Percentiles rank a stretch among this genome's conserved stretches.
These are phyloP conservation scores for Apiotrichum sp. DNA, from an alignment of 1,284 basidiomycete genomes.

Conservation along the genomic window DNA sequence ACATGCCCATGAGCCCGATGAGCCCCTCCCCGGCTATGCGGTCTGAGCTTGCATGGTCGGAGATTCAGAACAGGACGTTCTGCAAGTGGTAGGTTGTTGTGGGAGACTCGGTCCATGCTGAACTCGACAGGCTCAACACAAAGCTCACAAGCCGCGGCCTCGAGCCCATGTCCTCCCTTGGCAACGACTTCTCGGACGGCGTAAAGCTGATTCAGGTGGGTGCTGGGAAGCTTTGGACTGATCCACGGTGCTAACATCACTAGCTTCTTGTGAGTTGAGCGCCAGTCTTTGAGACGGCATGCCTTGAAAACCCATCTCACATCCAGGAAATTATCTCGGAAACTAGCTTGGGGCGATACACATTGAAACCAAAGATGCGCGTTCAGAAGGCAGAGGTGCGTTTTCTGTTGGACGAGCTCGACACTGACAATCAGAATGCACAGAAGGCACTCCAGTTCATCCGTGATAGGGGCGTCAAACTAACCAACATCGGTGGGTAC, in stretches of 20 bases:
- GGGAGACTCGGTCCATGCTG: background rate
- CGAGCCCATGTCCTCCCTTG: conserved; percentile 83
- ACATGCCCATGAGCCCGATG: conserved; percentile 1
- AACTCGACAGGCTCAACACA: conserved; percentile 75
- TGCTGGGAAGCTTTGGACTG: background rate
- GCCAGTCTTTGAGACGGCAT: background rate
- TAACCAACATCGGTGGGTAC: conserved; percentile 87
- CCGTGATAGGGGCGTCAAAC: conserved; percentile 83
- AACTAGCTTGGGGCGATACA: conserved; percentile 83
- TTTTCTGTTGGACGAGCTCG: background rate
- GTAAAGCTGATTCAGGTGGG: conserved; percentile 74
- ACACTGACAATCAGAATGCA: conserved; percentile 58
- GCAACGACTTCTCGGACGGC: conserved; percentile 87
- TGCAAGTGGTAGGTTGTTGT: conserved; percentile 39
- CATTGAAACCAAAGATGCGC: conserved; percentile 79
- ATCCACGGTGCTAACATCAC: background rate
- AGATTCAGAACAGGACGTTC: conserved; percentile 31
- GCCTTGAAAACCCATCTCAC: background rate
- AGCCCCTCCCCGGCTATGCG: conserved; percentile 4
- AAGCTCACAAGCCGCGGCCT: conserved; percentile 81
- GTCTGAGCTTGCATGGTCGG: conserved; percentile 18
- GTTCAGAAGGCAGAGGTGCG: conserved; percentile 83
- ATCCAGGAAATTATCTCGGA: conserved; percentile 91
- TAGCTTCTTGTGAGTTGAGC: conserved; percentile 62
- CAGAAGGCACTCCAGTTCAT: conserved; percentile 95